These are phyloP conservation scores for Protomyces pachydermus DNA, from an alignment of 1,139 yeast species.

Conservation along the genomic window DNA sequence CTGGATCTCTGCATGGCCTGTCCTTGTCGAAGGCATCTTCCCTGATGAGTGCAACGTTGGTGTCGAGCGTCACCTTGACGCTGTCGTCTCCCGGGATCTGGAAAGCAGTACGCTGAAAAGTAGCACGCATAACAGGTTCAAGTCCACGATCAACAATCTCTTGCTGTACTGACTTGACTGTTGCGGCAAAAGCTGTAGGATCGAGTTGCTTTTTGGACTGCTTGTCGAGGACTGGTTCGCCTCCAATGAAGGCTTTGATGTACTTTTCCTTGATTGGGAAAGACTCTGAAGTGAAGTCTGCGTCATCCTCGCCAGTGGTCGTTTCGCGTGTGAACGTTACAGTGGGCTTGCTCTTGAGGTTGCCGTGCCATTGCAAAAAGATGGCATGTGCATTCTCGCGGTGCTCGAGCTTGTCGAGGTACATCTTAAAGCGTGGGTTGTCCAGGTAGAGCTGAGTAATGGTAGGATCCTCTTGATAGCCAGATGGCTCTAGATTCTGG, in stretches of 20 bases:
- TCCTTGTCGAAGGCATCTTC: constrained; percentile 83
- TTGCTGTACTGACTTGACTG: constrained; percentile 56
- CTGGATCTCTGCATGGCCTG: constrained; percentile 85
- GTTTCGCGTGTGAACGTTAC: constrained; percentile 71
- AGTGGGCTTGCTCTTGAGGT: constrained; percentile 67
- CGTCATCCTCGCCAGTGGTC: constrained; percentile 49
- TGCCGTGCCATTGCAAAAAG: constrained; percentile 88
- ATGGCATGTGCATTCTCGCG: constrained; percentile 64
- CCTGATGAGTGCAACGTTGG: constrained; percentile 77
- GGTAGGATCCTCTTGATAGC: constrained; percentile 57
- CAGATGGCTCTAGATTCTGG: constrained; percentile 41
- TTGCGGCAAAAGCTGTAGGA: constrained; percentile 51
- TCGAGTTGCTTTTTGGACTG: constrained; percentile 52
- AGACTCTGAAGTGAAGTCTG: constrained; percentile 54
- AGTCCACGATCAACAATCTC: constrained; percentile 63
- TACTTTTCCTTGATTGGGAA: constrained; percentile 73
- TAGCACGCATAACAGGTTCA: constrained; percentile 81
- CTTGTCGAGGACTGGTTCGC: constrained; percentile 46
- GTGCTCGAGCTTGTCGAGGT: constrained; percentile 74
- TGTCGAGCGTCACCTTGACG: constrained; percentile 81
- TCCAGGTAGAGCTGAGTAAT: constrained; percentile 87
- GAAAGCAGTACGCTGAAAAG: constrained; percentile 88
- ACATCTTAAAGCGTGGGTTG: constrained; percentile 72
- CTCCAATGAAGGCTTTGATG: constrained; percentile 56
- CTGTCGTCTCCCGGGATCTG: constrained; percentile 97